These are phyloP conservation scores for Fragaria ananassa DNA, from an alignment of 306 rosid genomes.

Conservation along the genomic window DNA sequence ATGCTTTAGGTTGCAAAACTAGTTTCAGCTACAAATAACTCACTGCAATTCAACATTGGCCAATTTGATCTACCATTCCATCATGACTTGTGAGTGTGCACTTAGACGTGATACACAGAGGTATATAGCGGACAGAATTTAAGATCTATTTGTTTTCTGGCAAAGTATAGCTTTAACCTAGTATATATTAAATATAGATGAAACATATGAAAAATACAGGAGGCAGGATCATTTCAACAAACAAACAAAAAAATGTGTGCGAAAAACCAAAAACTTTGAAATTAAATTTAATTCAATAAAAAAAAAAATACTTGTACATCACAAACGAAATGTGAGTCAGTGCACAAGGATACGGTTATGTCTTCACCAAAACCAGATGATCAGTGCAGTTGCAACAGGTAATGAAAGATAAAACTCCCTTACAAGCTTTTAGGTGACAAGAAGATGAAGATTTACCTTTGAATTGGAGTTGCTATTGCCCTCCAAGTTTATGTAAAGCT, in stretches of 20 bases:
- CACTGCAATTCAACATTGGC: not conserved
- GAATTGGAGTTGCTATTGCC: conserved; percentile 53
- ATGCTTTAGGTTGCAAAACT: not conserved
- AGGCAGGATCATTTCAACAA: not conserved
- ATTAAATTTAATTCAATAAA: not conserved
- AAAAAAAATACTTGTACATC: not conserved
- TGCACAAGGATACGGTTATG: not conserved
- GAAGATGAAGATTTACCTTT: conserved; percentile 40
- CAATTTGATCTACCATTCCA: not conserved
- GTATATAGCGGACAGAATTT: not conserved
- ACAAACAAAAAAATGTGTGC: not conserved
- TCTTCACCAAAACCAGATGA: conserved; percentile 7
- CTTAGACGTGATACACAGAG: not conserved
- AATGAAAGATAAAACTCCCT: not conserved
- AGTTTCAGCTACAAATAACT: not conserved
- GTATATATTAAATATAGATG: not conserved
- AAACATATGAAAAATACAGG: not conserved
- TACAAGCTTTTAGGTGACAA: not conserved
- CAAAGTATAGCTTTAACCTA: not conserved
- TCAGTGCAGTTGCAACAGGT: not conserved
- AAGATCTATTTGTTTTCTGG: not conserved
- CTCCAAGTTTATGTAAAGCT: conserved; percentile 65
- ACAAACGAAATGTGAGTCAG: not conserved
- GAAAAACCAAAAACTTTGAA: not conserved
- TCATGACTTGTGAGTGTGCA: not conserved